These are phyloP conservation scores for Cryptosporidium sp. DNA, from an alignment of 169 alveolate species.

Conservation along the genomic window DNA sequence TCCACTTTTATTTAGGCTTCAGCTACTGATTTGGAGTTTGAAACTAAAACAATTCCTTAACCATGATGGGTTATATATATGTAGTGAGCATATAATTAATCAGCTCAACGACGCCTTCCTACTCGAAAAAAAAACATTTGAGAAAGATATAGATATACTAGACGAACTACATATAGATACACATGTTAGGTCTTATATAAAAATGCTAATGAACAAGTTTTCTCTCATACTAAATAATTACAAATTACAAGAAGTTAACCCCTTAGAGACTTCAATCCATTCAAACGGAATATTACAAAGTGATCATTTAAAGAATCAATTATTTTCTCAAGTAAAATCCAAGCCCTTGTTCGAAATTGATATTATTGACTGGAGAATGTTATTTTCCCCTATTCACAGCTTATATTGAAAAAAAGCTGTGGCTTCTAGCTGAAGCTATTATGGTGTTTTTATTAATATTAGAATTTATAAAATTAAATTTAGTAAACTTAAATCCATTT, in stretches of 20 bases:
- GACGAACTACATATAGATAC: slow-evolving; percentile 37
- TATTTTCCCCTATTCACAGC: slow-evolving; percentile 6
- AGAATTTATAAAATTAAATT: not conserved
- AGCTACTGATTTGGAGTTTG: slow-evolving; percentile 31
- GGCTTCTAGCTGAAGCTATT: too few species aligned
- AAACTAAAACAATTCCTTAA: slow-evolving; percentile 11
- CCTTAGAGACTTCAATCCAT: not conserved
- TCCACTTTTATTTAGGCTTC: slow-evolving; percentile 49
- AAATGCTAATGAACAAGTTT: slow-evolving; percentile 3
- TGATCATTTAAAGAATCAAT: not conserved
- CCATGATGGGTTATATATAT: slow-evolving; percentile 21
- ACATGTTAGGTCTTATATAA: not conserved
- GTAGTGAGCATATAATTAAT: slow-evolving; percentile 4
- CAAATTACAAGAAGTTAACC: not conserved
- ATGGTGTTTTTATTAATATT: not conserved
- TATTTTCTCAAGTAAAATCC: not conserved
- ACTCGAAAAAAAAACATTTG: slow-evolving; percentile 6
- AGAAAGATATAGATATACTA: slow-evolving; percentile 13
- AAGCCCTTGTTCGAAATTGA: slow-evolving; percentile 25
- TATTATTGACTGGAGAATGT: slow-evolving; percentile 37
- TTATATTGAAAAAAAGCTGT: slow-evolving; percentile 3
- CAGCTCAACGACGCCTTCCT: slow-evolving; percentile 8
- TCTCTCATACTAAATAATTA: not conserved
- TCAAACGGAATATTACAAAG: not conserved
- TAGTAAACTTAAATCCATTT: too few species aligned